Percentiles rank a stretch among this genome's conserved stretches.
Evolutionary conservation across 352 stramenopile genomes (phyloP).

Genomic region (Globisporangium lucens): DNA sequence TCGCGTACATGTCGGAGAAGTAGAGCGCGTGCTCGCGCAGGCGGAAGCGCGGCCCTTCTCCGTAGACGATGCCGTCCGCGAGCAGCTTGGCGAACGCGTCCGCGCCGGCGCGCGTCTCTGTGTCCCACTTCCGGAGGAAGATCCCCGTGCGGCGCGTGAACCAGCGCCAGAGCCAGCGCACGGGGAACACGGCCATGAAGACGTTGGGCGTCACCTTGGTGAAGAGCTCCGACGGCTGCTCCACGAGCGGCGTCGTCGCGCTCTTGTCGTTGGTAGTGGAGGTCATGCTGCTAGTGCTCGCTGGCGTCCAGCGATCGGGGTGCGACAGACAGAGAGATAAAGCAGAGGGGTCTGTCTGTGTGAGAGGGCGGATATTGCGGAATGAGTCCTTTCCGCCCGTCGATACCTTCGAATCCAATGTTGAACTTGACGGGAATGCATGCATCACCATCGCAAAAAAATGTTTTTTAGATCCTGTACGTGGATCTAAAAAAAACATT

Average conservation of each 20-base stretch:
- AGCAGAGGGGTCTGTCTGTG: not conserved
- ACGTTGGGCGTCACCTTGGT: constrained; percentile 19
- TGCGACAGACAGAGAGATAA: not conserved
- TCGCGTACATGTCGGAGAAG: constrained; percentile 62
- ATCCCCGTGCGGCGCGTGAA: constrained; percentile 25
- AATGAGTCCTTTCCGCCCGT: too few relatives aligned
- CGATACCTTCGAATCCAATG: too few relatives aligned
- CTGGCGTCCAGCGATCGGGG: not conserved
- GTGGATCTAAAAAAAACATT: too few relatives aligned
- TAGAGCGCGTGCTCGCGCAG: constrained; percentile 48
- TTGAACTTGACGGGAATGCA: too few relatives aligned
- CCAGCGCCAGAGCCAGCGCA: constrained; percentile 30
- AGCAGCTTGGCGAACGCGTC: constrained; percentile 36
- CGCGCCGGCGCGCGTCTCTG: constrained; percentile 5
- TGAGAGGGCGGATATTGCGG: too few relatives aligned
- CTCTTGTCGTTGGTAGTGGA: not conserved
- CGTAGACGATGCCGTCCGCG: constrained; percentile 44
- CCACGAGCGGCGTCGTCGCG: not conserved
- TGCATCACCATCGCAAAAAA: too few relatives aligned
- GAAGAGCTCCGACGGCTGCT: constrained; percentile 18
- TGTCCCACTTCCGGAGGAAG: constrained; percentile 15
- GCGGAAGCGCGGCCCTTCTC: constrained; percentile 61
- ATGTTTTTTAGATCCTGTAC: too few relatives aligned
- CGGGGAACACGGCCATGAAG: constrained; percentile 18
- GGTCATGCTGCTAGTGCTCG: not conserved